These are phyloP conservation scores for Fragaria iinumae DNA, from an alignment of 306 rosid species.

Conservation along the genomic window DNA sequence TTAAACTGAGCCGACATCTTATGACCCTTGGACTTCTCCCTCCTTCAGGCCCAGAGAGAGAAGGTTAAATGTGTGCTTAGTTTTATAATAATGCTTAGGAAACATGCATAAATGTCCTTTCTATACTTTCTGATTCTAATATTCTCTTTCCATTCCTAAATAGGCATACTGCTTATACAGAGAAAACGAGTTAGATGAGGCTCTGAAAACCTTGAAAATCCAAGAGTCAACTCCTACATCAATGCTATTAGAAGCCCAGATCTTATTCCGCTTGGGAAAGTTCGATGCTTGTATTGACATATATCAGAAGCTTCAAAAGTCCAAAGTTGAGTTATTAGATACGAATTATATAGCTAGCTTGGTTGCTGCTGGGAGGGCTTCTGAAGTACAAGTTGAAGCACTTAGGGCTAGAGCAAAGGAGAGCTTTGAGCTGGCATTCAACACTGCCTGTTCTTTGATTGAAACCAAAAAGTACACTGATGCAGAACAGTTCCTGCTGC, in stretches of 20 bases:
- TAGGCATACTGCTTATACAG: conserved; percentile 98
- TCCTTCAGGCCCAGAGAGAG: neutral
- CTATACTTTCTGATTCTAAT: neutral
- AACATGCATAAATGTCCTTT: conserved; percentile 3
- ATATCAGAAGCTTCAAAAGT: conserved; percentile 79
- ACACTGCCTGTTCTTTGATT: conserved; percentile 85
- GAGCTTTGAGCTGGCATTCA: conserved; percentile 93
- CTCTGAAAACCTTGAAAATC: conserved; percentile 57
- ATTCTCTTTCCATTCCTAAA: conserved; percentile 30
- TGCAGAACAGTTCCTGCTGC: conserved; percentile 84
- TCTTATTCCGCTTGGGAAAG: conserved; percentile 83
- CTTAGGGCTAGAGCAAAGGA: conserved; percentile 74
- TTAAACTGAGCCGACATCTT: neutral
- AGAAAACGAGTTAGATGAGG: conserved; percentile 87
- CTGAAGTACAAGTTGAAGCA: conserved; percentile 82
- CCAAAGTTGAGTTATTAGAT: conserved; percentile 77
- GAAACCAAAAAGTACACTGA: conserved; percentile 65
- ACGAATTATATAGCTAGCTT: conserved; percentile 77
- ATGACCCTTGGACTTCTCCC: neutral
- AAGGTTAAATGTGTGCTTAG: neutral
- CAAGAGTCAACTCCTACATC: conserved; percentile 57
- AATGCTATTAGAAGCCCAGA: conserved; percentile 83
- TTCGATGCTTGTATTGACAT: conserved; percentile 87
- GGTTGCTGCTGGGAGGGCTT: conserved; percentile 80
- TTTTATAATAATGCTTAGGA: neutral